Evolutionary conservation across 139 green algal species (phyloP).

Genomic region (Volvox africanus): DNA sequence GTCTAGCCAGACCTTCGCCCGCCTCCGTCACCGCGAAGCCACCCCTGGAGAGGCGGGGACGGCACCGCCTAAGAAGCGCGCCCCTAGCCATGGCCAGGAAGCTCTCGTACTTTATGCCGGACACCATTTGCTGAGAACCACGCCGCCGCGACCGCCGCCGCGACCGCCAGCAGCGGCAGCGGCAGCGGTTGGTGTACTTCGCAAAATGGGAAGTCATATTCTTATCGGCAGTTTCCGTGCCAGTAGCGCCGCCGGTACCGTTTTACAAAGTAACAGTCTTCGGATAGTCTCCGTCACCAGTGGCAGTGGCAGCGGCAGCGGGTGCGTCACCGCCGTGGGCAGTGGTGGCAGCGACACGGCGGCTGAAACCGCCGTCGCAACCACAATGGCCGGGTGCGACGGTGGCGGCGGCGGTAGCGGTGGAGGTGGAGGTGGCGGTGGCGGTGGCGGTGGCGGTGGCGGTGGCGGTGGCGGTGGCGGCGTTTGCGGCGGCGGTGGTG

Average conservation of each 20-base stretch:
- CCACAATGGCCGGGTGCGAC: neutral
- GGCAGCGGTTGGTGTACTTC: too few species aligned
- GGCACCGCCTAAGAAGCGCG: neutral
- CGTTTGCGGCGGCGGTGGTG: too few species aligned
- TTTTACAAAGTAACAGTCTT: too few species aligned
- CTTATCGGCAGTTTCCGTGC: too few species aligned
- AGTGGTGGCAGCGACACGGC: too few species aligned
- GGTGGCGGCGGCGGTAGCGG: neutral
- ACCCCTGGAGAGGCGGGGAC: too few species aligned
- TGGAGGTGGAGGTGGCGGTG: neutral
- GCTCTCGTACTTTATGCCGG: constrained; percentile 21
- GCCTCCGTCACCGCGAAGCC: neutral
- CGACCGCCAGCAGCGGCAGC: neutral
- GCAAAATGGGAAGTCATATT: too few species aligned
- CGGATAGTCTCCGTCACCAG: too few species aligned
- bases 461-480: neutral
- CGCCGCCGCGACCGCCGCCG: neutral
- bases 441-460: constrained; percentile 2
- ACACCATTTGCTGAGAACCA: constrained; percentile 33
- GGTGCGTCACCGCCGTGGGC: too few species aligned
- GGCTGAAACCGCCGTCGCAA: neutral
- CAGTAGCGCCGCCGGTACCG: too few species aligned
- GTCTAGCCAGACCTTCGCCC: constrained; percentile 25
- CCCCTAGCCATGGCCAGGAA: neutral
- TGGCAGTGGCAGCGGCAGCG: too few species aligned